These are phyloP conservation scores for Ophiostoma ips DNA, from an alignment of 2,329 filamentous ascomycete species.

Conservation along the genomic window DNA sequence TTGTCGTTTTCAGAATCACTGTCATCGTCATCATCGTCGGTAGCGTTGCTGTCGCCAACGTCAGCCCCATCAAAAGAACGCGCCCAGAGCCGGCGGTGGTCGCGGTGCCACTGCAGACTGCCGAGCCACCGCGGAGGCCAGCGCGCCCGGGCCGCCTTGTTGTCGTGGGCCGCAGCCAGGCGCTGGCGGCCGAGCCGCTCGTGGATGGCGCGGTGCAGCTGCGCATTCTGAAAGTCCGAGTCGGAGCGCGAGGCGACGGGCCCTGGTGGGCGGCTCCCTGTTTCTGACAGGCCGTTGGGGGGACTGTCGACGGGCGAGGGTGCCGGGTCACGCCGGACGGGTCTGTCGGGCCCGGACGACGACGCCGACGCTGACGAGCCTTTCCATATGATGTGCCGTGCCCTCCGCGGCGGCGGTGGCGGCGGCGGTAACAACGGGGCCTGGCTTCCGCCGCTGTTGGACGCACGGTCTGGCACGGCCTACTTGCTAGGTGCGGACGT, in stretches of 20 bases:
- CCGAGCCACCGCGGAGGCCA: constrained; percentile 7
- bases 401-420: not conserved
- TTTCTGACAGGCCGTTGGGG: too few relatives aligned
- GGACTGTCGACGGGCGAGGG: too few relatives aligned
- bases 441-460: not conserved
- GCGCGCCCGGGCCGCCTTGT: not conserved
- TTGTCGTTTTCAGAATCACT: not conserved
- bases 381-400: not conserved
- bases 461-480: not conserved
- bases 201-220: constrained; percentile 5
- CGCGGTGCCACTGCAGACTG: constrained; percentile 2
- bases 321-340: too few relatives aligned
- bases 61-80: constrained; percentile 6
- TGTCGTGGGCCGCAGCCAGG: too few relatives aligned
- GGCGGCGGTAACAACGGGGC: too few relatives aligned
- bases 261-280: too few relatives aligned
- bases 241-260: too few relatives aligned
- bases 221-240: too few relatives aligned
- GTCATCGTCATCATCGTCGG: not conserved
- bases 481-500: not conserved
- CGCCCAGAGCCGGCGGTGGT: constrained; percentile 3
- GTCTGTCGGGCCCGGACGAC: too few relatives aligned
- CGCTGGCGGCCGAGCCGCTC: not conserved
- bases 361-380: not conserved
- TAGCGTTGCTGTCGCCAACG: not conserved